phyloP scores from a whole-genome alignment of 495 filamentous ascomycete species.

The Aspergillus funiculosus region DNA sequence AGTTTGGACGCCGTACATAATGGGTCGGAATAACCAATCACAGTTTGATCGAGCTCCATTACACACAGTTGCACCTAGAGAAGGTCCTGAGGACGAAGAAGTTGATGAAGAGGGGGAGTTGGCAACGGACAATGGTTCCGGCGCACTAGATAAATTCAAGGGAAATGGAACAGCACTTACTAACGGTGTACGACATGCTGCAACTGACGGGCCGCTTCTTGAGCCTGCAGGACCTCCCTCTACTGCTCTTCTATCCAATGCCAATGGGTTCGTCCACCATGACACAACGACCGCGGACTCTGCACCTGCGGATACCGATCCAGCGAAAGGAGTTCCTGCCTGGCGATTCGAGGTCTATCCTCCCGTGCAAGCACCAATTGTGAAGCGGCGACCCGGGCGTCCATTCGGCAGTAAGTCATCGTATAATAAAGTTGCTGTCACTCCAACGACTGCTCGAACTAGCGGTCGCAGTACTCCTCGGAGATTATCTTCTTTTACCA shows the following conservation, averaged over 20 bases:
- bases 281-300: slow-evolving; percentile 6
- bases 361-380: slow-evolving; percentile 55
- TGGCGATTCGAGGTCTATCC: slow-evolving; percentile 83
- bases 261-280: slow-evolving; percentile 30
- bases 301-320: slow-evolving; percentile 20
- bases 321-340: slow-evolving; percentile 57
- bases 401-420: slow-evolving; percentile 31
- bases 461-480: slow-evolving; percentile 38
- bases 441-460: slow-evolving; percentile 29
- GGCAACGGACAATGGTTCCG: slow-evolving; percentile 29
- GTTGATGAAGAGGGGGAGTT: slow-evolving; percentile 30
- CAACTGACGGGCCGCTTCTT: slow-evolving; percentile 12
- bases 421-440: slow-evolving; percentile 18
- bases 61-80: slow-evolving; percentile 80
- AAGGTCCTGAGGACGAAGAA: slow-evolving; percentile 56
- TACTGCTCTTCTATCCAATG: slow-evolving; percentile 25
- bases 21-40: slow-evolving; percentile 78
- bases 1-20: slow-evolving; percentile 96
- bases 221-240: slow-evolving; percentile 39
- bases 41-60: slow-evolving; percentile 81
- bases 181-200: slow-evolving; percentile 20
- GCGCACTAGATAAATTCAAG: slow-evolving; percentile 7
- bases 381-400: slow-evolving; percentile 44
- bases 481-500: slow-evolving; percentile 26
- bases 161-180: slow-evolving; percentile 19